A percentile compares a stretch with the other conserved stretches of the same genome.
phyloP scores from a whole-genome alignment of 2,329 filamentous ascomycete genomes.

The Phialophora expanda region DNA sequence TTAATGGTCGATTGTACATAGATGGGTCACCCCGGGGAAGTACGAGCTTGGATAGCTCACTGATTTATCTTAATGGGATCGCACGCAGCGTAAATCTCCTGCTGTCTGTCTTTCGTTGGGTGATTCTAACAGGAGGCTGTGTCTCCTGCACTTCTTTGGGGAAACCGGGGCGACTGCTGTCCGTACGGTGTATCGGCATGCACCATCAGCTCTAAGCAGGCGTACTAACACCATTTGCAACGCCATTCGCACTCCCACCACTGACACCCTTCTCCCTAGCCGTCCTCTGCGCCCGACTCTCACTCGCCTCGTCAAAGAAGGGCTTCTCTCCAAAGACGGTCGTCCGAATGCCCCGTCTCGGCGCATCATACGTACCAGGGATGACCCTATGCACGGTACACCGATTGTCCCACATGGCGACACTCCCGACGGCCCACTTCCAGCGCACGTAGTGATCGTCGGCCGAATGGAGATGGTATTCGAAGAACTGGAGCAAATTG shows the following conservation, averaged over 20 bases:
- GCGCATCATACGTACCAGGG: constrained; percentile 49
- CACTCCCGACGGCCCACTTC: constrained; percentile 57
- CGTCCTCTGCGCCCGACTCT: background rate
- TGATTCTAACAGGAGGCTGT: background rate
- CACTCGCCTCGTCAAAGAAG: background rate
- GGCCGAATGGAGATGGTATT: constrained; percentile 54
- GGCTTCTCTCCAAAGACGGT: constrained; percentile 55
- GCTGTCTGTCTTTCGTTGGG: background rate
- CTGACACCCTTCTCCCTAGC: constrained; percentile 40
- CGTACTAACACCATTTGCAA: background rate
- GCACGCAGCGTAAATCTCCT: background rate
- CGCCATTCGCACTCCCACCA: constrained; percentile 14
- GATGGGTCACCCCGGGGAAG: constrained; percentile 1
- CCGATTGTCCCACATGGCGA: constrained; percentile 59
- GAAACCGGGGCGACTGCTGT: background rate
- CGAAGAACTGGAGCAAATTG: constrained; percentile 37
- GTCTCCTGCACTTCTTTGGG: background rate
- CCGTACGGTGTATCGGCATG: too few relatives aligned
- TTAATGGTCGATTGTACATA: constrained; percentile 21
- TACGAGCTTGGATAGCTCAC: constrained; percentile 28
- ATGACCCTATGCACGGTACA: constrained; percentile 51
- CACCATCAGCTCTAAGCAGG: background rate
- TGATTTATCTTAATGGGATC: background rate
- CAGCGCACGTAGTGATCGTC: constrained; percentile 58
- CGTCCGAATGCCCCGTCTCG: constrained; percentile 49